Base-by-base conservation (phyloP, 2,329 filamentous ascomycete genomes). In the Talaromyces sp. region DNA sequence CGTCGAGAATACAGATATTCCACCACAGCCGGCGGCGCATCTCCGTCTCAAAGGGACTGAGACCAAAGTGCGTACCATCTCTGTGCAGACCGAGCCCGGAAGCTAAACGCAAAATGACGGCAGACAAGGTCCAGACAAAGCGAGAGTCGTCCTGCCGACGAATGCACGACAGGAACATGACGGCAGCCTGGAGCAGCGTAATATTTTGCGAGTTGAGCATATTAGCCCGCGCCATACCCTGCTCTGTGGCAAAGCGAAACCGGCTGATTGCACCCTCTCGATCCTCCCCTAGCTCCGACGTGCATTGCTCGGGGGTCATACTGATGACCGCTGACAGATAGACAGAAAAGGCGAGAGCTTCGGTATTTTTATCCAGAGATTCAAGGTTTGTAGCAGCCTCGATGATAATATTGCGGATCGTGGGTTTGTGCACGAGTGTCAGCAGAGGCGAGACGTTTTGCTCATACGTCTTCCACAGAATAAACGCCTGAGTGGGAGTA, bases 211-310 rank as follows among this genome's bases (percentile, higher is more conserved):
- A 86, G 60, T 82, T 84, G 1, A 90, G 70, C 57, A 89, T 82
- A 64, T 86, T 84, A 8, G 86, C 86, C 56, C 84, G 80, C 3
- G 87, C 83, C 52, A 89, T 75, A 1, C 84, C 84, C 68, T 89
- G 86, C 67, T 89, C 86, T 2, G 85, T 74, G 1, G 81, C 86
- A 67, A 87, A 87, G 9, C 86, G 82, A 69, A 88, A 89, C 55
- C 81, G 81, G 53, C 75, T 76, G 28, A 87, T 74, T 7, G 83
- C 69, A 1, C 74, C 65, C 7, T 74, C 66, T 59, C 84, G 81
- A 33, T 83, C 80, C 70, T 85, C 80, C 11, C 82, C 82, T 42
- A 87, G 76, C 25, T 74, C 70, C 15, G 71, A 65, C 30, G 75
- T 63, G 70, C 73, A 82, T 64, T 75, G 76, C 63, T 77, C 76